phyloP scores from a whole-genome alignment of 163 green algal genomes.

The Chlamydomonas reinhardtii region DNA sequence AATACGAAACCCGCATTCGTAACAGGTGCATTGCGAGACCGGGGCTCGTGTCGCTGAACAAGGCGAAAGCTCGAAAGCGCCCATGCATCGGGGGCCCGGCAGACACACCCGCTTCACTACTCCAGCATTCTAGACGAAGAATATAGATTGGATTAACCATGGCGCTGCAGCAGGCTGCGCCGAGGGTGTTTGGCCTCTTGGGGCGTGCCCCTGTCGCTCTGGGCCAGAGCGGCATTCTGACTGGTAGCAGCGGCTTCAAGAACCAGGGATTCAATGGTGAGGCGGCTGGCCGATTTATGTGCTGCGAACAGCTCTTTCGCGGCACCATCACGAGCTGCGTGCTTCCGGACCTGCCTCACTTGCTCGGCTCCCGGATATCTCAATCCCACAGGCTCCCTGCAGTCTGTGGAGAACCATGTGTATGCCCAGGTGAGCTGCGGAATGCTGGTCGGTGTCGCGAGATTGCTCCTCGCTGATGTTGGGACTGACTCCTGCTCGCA shows the following conservation, averaged over 20 bases:
- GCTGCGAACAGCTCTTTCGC: neutral
- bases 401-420: conserved; percentile 36
- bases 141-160: conserved; percentile 28
- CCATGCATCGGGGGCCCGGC: no score
- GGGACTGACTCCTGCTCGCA: neutral
- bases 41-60: no score
- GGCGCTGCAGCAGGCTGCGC: conserved; percentile 43
- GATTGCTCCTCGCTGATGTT: conserved; percentile 19
- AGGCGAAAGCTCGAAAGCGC: no score
- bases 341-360: neutral
- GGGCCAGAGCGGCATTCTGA: conserved; percentile 1
- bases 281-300: neutral
- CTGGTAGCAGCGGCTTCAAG: conserved; percentile 39
- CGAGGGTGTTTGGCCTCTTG: conserved; percentile 22
- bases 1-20: no score
- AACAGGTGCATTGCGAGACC: no score
- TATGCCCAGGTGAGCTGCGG: conserved; percentile 22
- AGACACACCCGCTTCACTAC: no score
- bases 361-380: neutral
- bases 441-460: neutral
- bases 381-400: conserved; percentile 14
- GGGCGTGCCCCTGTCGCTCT: conserved; percentile 28
- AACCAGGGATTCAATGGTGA: conserved; percentile 38
- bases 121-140: no score
- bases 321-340: conserved; percentile 20